These are phyloP conservation scores for Wickerhamiella sorbophila DNA, from an alignment of 805 yeast genomes.

Conservation along the genomic window DNA sequence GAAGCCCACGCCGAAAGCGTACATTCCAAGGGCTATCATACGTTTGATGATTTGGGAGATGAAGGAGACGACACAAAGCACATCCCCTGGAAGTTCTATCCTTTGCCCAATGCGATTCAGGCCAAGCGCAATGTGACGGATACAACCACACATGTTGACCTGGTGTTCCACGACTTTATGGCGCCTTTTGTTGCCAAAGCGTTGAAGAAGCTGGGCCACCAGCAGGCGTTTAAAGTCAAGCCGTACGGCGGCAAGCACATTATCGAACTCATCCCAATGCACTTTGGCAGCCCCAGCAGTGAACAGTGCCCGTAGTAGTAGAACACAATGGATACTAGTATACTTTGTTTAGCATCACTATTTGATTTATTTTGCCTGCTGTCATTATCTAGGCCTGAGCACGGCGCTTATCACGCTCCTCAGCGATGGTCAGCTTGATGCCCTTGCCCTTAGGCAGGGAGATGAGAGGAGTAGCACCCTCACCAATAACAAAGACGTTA, in stretches of 20 bases:
- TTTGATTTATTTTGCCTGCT: constrained; percentile 1
- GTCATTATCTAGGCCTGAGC: constrained; percentile 38
- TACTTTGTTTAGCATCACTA: constrained; percentile 1
- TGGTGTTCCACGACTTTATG: constrained; percentile 70
- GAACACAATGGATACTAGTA: not conserved
- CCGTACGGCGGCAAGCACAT: constrained; percentile 20
- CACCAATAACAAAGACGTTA: constrained; percentile 92
- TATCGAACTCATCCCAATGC: constrained; percentile 21
- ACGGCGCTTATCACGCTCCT: constrained; percentile 98
- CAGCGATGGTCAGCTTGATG: constrained; percentile 87
- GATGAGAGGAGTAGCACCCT: constrained; percentile 86
- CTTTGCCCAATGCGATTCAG: constrained; percentile 69
- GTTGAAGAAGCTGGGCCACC: constrained; percentile 23
- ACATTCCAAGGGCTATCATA: constrained; percentile 45
- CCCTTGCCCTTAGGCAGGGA: constrained; percentile 99
- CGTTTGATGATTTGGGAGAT: constrained; percentile 70
- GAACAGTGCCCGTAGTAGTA: not conserved
- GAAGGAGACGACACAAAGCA: constrained; percentile 78
- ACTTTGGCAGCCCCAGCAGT: constrained; percentile 18
- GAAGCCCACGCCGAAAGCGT: not conserved
- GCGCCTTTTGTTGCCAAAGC: constrained; percentile 37
- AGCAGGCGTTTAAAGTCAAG: constrained; percentile 12
- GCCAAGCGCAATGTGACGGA: constrained; percentile 25
- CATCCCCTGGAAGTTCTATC: constrained; percentile 40
- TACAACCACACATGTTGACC: constrained; percentile 35